Base-by-base conservation (phyloP, 768 basidiomycete genomes). In the Trametes gibbosa region DNA sequence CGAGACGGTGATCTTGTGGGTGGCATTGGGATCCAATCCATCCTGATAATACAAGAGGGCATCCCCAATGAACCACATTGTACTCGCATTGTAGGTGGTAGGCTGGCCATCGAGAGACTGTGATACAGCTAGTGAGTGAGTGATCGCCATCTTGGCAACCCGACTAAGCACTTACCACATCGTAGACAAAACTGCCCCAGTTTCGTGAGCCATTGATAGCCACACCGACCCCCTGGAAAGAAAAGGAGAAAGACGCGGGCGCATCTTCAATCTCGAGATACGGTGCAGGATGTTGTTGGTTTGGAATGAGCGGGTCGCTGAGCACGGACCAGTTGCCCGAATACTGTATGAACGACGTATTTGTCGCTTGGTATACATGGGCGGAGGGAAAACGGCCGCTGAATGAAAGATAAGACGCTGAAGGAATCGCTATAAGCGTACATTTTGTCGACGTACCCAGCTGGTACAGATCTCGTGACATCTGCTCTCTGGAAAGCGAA, bases 1-100 rank as follows among this genome's bases (percentile, higher is more conserved):
- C 25, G 68, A 70, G 24, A 92, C 70, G 13, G 74, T 66, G 16
- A 91, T 64, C 2, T 73, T 68, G 67, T 92, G 87, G 4, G 62
- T 52, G 4, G 57, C 23, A 48, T 71, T 72, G 12, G 80, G 74
- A 63, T 89, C 76, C 34, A 92, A 77, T n/a, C 81, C 82, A 32
- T 81, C 82, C 27, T 81, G 77, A 61, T 80, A 86, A 68, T 84
- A 91, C n/a, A 92, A 74, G 3, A 89, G 74, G 16, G 83, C 73
- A 48, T 70, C 64, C 46, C 76, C 68, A 34, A 71, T 63, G 13
- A 69, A 50, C 70, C 69, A 72, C 53, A 59, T 61, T 3, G 88
- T 83, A 57, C 71, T 72, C 1, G 79, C 84, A 27, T 81, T 81
- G 53, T 84, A 72, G 4, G 56, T 69, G 39, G 77, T 74, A 4